A percentile compares a stretch with the other conserved stretches of the same genome.
Conservation (phyloP, 2,329 filamentous ascomycete genomes). For the Lecanosticta acicola region DNA sequence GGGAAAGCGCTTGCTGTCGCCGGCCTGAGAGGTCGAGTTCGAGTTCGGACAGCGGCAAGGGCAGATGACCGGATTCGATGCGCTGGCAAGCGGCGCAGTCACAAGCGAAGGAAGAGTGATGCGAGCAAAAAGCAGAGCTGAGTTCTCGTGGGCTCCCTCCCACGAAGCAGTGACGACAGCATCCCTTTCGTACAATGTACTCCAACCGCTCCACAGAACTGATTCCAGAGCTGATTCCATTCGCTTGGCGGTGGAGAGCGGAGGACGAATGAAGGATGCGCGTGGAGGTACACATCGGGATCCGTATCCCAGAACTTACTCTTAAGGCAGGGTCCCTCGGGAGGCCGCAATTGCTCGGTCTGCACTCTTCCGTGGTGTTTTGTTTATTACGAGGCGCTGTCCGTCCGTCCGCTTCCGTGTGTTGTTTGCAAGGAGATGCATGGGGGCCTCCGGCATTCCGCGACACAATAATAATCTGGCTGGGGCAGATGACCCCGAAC, state of each 20-base stretch:
- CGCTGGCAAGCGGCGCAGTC: conserved; percentile 6
- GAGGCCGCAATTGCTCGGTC: conserved; percentile 7
- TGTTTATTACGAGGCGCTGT: background rate
- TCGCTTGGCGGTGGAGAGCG: background rate
- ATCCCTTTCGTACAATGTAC: conserved; percentile 1
- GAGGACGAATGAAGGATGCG: conserved; percentile 2
- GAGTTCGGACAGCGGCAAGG: conserved; percentile 1
- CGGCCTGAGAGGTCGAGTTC: background rate
- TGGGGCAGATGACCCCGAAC: background rate
- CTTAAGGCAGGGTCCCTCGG: conserved; percentile 2
- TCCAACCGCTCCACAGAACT: background rate
- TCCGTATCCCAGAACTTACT: background rate
- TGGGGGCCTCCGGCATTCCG: background rate
- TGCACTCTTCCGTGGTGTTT: conserved; percentile 5
- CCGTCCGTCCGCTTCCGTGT: background rate
- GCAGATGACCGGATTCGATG: conserved; percentile 8
- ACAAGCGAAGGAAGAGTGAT: too few species aligned
- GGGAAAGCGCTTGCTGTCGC: conserved; percentile 5
- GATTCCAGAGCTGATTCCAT: conserved; percentile 1
- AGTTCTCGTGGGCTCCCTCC: too few species aligned
- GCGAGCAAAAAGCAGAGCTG: too few species aligned
- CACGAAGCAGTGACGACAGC: too few species aligned
- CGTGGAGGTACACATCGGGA: conserved; percentile 3
- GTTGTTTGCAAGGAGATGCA: conserved; percentile 2
- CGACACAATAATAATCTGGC: background rate